Percentiles rank a stretch among this genome's conserved stretches.
phyloP scores from a whole-genome alignment of 73 alveolate genomes.

The Blepharisma stoltei region DNA sequence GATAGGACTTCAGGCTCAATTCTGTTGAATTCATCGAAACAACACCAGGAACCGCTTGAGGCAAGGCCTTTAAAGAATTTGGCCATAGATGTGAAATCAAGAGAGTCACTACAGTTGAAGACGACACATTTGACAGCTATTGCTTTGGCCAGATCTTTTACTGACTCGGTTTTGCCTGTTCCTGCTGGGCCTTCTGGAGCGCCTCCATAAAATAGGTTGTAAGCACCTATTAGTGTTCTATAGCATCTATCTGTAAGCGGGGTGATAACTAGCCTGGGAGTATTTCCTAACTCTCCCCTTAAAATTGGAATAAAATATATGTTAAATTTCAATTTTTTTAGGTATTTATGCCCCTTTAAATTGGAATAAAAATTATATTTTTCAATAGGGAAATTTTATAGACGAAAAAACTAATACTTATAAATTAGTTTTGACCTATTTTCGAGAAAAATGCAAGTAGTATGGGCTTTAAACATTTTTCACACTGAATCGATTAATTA shows the following conservation, averaged over 20 bases:
- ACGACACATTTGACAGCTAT: slow-evolving; percentile 99
- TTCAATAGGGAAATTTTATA: too few species aligned
- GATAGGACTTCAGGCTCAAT: slow-evolving; percentile 99
- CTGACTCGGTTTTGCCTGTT: slow-evolving; percentile 86
- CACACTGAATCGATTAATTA: too few species aligned
- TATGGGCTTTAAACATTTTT: too few species aligned
- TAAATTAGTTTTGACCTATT: too few species aligned
- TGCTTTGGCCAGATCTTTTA: slow-evolving; percentile 98
- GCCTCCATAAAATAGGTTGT: slow-evolving; percentile 98
- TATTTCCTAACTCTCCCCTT: too few species aligned
- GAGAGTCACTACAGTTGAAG: slow-evolving; percentile 99
- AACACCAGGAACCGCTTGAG: slow-evolving; percentile 99
- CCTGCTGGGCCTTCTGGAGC: slow-evolving; percentile 99
- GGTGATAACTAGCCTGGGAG: slow-evolving; percentile 89
- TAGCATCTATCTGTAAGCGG: slow-evolving; percentile 99
- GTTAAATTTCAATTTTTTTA: too few species aligned
- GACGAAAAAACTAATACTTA: too few species aligned
- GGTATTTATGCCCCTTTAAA: too few species aligned
- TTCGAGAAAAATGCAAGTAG: too few species aligned
- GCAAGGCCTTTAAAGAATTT: slow-evolving; percentile 99
- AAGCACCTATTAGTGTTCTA: slow-evolving; percentile 98
- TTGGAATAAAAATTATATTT: too few species aligned
- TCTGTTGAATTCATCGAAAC: slow-evolving; percentile 99
- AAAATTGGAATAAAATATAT: too few species aligned
- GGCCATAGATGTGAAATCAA: slow-evolving; percentile 86